phyloP scores from a whole-genome alignment of 495 filamentous ascomycete species.

The Choiromyces venosus region DNA sequence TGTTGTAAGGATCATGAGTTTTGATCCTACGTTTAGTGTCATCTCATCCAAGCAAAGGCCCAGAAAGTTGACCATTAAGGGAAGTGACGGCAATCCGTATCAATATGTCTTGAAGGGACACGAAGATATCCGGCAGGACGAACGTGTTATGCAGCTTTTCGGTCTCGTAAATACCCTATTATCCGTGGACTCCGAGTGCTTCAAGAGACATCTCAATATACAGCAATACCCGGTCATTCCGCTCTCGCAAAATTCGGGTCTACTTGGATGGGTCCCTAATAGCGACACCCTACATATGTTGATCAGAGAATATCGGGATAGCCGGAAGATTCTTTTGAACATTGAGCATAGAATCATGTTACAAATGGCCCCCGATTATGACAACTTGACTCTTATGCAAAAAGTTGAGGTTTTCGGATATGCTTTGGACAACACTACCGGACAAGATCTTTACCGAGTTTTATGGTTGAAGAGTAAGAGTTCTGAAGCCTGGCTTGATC shows the following conservation, averaged over 20 bases:
- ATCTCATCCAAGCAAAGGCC: conserved; percentile 96
- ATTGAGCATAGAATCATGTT: conserved; percentile 99
- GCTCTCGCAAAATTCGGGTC: conserved; percentile 88
- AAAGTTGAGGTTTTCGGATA: conserved; percentile 99
- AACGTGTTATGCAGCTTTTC: conserved; percentile 98
- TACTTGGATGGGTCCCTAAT: conserved; percentile 96
- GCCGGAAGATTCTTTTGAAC: conserved; percentile 91
- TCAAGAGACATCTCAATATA: conserved; percentile 93
- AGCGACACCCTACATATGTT: conserved; percentile 93
- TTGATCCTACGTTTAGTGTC: conserved; percentile 81
- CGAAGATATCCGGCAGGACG: conserved; percentile 97
- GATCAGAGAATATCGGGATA: conserved; percentile 95
- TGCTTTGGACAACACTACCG: conserved; percentile 96
- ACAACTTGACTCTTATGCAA: conserved; percentile 97
- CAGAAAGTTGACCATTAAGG: conserved; percentile 77
- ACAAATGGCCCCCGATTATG: conserved; percentile 98
- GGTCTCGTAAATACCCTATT: conserved; percentile 92
- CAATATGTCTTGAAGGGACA: conserved; percentile 90
- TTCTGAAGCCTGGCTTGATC: conserved; percentile 94
- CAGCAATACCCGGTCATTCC: conserved; percentile 92
- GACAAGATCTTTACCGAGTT: conserved; percentile 95
- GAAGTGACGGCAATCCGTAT: conserved; percentile 79
- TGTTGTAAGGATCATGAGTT: conserved; percentile 77
- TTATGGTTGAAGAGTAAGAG: conserved; percentile 98
- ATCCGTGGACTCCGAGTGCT: conserved; percentile 84